phyloP scores from a whole-genome alignment of 1,284 basidiomycete genomes.

The Ustilago hordei region DNA sequence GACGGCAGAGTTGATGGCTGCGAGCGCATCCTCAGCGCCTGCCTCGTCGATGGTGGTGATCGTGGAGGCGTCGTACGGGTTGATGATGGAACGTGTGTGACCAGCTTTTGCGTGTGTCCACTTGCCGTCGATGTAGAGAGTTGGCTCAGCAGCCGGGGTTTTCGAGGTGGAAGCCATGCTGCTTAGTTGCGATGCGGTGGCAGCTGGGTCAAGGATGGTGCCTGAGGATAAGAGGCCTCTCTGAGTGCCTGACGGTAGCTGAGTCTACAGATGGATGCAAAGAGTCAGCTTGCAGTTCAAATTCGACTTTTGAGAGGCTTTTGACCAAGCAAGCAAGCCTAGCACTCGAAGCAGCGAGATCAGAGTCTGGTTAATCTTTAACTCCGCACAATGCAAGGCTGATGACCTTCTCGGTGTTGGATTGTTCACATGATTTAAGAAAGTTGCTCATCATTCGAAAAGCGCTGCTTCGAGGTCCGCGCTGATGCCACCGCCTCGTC shows the following conservation, averaged over 20 bases:
- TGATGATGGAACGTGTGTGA: conserved; percentile 62
- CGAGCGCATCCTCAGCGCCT: conserved; percentile 55
- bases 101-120: conserved; percentile 60
- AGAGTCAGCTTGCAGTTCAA: not conserved
- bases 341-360: conserved; percentile 9
- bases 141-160: conserved; percentile 56
- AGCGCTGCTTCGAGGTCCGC: not conserved
- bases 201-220: conserved; percentile 29
- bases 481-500: not conserved
- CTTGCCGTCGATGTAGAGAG: conserved; percentile 67
- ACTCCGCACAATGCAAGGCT: conserved; percentile 50
- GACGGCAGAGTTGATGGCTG: conserved; percentile 57
- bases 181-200: conserved; percentile 44
- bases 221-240: not conserved
- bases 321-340: not conserved
- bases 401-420: conserved; percentile 58
- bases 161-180: conserved; percentile 53
- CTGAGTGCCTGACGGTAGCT: conserved; percentile 6
- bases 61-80: conserved; percentile 59
- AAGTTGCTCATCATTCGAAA: conserved; percentile 50
- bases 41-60: conserved; percentile 66
- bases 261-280: not conserved
- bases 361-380: conserved; percentile 60
- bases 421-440: conserved; percentile 58
- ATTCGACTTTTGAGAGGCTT: not conserved